A percentile compares a stretch with the other conserved stretches of the same genome.
Evolutionary conservation across 768 basidiomycete genomes (phyloP).

Genomic region (Mycena metata): DNA sequence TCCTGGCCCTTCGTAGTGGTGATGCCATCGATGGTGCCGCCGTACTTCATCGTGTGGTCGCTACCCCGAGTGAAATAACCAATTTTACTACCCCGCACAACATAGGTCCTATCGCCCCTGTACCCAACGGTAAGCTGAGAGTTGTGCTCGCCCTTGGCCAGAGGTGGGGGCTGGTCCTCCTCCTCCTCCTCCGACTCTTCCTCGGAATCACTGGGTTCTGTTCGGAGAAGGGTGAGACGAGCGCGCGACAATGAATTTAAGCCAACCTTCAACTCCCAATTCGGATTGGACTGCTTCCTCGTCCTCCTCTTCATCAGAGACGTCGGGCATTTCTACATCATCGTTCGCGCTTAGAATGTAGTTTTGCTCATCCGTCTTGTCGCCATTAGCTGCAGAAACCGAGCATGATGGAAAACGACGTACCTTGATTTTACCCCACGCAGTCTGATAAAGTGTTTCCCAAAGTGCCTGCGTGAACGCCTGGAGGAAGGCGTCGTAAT

Average conservation of each 20-base stretch:
- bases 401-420: conserved; percentile 30
- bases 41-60: conserved; percentile 83
- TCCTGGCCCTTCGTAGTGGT: conserved; percentile 83
- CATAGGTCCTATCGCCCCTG: conserved; percentile 94
- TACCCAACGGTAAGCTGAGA: conserved; percentile 94
- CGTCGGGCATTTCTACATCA: conserved; percentile 91
- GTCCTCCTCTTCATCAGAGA: conserved; percentile 78
- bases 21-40: conserved; percentile 88
- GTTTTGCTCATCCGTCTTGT: conserved; percentile 83
- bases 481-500: conserved; percentile 70
- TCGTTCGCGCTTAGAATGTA: conserved; percentile 87
- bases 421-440: conserved; percentile 89
- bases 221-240: conserved; percentile 24
- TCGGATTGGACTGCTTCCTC: conserved; percentile 83
- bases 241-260: background rate
- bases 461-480: conserved; percentile 81
- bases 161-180: conserved; percentile 54
- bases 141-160: conserved; percentile 76
- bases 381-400: conserved; percentile 11
- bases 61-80: conserved; percentile 87
- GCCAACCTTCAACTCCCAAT: conserved; percentile 68
- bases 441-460: conserved; percentile 80
- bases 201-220: conserved; percentile 60
- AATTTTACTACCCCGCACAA: conserved; percentile 92
- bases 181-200: conserved; percentile 58